Evolutionary conservation across 352 stramenopile genomes (phyloP).

Genomic region (Phytophthora vignae): DNA sequence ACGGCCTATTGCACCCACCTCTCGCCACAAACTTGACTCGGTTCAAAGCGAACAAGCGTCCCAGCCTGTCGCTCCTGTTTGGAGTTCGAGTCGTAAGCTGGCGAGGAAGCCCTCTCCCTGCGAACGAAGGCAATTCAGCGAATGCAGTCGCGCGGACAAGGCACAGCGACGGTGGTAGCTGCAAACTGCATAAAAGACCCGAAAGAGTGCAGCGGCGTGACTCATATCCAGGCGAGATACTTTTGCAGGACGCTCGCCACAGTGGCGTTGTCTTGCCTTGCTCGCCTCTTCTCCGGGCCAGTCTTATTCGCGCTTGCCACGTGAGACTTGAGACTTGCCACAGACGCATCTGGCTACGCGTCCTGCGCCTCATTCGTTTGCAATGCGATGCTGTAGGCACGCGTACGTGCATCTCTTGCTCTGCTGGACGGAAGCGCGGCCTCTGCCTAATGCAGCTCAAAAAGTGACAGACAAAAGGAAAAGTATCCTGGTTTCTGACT

Average conservation of each 20-base stretch:
- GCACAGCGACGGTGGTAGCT: slow-evolving; percentile 1
- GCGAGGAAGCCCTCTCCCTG: slow-evolving; percentile 7
- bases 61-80: neutral
- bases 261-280: slow-evolving; percentile 11
- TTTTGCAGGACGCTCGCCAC: slow-evolving; percentile 32
- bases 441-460: slow-evolving; percentile 13
- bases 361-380: slow-evolving; percentile 17
- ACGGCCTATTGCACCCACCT: slow-evolving; percentile 17
- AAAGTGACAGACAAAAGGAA: slow-evolving; percentile 12
- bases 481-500: slow-evolving; percentile 30
- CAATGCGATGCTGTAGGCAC: slow-evolving; percentile 1
- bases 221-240: slow-evolving; percentile 17
- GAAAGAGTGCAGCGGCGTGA: slow-evolving; percentile 22
- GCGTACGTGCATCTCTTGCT: neutral
- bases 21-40: slow-evolving; percentile 28
- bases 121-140: slow-evolving; percentile 29
- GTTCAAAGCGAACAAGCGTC: neutral
- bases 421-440: neutral
- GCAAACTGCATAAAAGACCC: slow-evolving; percentile 10
- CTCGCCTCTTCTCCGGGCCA: slow-evolving; percentile 1
- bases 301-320: slow-evolving; percentile 34
- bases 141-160: slow-evolving; percentile 27
- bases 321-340: slow-evolving; percentile 17
- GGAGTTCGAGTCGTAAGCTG: neutral
- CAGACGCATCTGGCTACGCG: slow-evolving; percentile 10